Evolutionary conservation across 768 basidiomycete species (phyloP).

Genomic region (Tylopilus felleus): DNA sequence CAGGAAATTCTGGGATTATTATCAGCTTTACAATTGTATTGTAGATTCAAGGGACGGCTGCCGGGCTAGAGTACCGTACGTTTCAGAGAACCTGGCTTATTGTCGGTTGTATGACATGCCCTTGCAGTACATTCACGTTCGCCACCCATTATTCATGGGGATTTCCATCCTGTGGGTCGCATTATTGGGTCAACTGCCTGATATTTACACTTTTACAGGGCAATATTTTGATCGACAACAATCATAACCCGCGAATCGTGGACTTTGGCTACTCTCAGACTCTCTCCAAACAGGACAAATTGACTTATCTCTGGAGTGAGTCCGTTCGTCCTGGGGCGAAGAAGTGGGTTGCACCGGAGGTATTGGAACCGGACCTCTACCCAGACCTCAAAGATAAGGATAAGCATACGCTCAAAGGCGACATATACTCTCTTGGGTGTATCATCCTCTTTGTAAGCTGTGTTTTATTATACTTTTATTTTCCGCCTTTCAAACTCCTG

Average conservation of each 20-base stretch:
- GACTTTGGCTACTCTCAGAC: conserved; percentile 4
- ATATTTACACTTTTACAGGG: neutral
- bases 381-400: neutral
- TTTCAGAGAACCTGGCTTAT: neutral
- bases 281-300: neutral
- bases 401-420: neutral
- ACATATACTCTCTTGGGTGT: conserved; percentile 6
- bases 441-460: conserved; percentile 5
- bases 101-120: neutral
- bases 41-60: too few species aligned
- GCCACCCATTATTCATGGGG: neutral
- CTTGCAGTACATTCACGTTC: conserved; percentile 6
- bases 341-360: conserved; percentile 5
- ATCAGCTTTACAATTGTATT: too few species aligned
- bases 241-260: neutral
- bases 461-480: neutral
- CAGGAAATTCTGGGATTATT: neutral
- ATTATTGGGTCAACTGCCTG: neutral
- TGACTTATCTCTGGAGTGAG: neutral
- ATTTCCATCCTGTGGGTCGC: conserved; percentile 6
- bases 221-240: conserved; percentile 1
- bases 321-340: neutral
- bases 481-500: too few species aligned
- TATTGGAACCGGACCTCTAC: neutral
- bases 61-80: conserved; percentile 1